phyloP scores from a whole-genome alignment of 2,329 filamentous ascomycete genomes.

The Coniochaeta sp. region DNA sequence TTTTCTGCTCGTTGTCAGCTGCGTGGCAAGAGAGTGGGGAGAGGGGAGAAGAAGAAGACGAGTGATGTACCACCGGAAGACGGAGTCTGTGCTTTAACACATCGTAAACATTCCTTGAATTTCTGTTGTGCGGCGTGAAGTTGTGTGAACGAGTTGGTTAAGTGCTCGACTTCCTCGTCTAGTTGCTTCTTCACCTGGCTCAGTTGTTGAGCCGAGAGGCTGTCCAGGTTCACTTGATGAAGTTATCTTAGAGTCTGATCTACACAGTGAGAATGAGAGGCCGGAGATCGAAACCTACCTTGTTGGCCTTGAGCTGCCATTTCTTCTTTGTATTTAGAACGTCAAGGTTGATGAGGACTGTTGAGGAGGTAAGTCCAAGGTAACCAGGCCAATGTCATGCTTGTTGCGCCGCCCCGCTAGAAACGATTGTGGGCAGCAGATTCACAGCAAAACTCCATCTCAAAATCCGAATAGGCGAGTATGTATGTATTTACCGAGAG shows the following conservation, averaged over 20 bases:
- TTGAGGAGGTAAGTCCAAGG: too few species aligned
- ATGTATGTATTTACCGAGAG: too few species aligned
- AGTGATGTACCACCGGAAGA: slow-evolving; percentile 17
- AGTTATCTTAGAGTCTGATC: not conserved
- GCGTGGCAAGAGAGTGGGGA: too few species aligned
- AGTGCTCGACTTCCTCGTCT: slow-evolving; percentile 90
- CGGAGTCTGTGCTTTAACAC: slow-evolving; percentile 46
- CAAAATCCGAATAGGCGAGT: too few species aligned
- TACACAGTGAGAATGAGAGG: not conserved
- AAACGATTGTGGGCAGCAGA: too few species aligned
- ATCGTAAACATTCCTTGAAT: slow-evolving; percentile 82
- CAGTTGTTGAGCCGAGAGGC: slow-evolving; percentile 77
- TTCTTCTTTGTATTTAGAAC: not conserved
- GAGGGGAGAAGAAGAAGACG: not conserved
- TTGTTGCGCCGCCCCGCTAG: not conserved
- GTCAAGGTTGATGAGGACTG: too few species aligned
- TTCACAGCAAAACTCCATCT: too few species aligned
- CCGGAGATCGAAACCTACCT: not conserved
- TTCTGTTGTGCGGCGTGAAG: slow-evolving; percentile 84
- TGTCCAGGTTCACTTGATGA: slow-evolving; percentile 54
- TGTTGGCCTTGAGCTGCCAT: not conserved
- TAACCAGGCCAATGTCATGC: not conserved
- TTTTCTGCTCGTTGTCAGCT: slow-evolving; percentile 18
- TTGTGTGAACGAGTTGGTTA: slow-evolving; percentile 83
- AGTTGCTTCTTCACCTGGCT: slow-evolving; percentile 91